Evolutionary conservation across 352 stramenopile genomes (phyloP), one percentile per base, ranked within the genome.

Genomic region (Elongisporangium prolatum): DNA sequence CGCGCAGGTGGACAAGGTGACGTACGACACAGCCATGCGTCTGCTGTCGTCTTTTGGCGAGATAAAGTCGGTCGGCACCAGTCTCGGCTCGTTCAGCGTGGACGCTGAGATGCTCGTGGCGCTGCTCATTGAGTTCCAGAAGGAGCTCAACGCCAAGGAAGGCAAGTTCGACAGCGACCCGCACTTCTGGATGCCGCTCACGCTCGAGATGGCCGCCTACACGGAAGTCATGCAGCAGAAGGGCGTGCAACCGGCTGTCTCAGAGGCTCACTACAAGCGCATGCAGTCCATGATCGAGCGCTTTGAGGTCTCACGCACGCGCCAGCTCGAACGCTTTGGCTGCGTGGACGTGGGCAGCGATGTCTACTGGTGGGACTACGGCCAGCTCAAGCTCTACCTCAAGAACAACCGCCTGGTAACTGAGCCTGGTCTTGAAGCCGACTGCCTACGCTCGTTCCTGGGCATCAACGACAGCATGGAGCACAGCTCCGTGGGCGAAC

Each of bases 351-450:
- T 99, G 21, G 97, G 96, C 57, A 97, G 86, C 59, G 85, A 97
- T 59, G 95, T 98, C 21, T 98, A 97, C 83, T 99, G 97, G 97
- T 99, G 96, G 96, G 97, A 99, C 83, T 99, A 99, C 74, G 97
- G 97, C 48, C 95, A 98, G 72, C 79, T 99, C 47, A 98, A 98
- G 77, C 81, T 99, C n/a, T 99, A 99, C 77, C 86, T 97, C 49
- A 96, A 96, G 65, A 99, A 99, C 81, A 98, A 98, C 67, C 73
- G 88, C 5, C 79, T 98, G n/a, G 78, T 99, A 56, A 91, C 94
- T 49, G 77, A 98, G 65, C 65, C 73, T 0, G 81, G 83, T 14
- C 77, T 92, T 4, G 86, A 95, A 53, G 84, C 86, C 18, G 78
- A 93, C 54, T 91, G 81, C 54, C 61, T 95, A 57, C 84, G 86